phyloP scores from a whole-genome alignment of 805 yeast species.

The Maudiozyma turicensis region DNA sequence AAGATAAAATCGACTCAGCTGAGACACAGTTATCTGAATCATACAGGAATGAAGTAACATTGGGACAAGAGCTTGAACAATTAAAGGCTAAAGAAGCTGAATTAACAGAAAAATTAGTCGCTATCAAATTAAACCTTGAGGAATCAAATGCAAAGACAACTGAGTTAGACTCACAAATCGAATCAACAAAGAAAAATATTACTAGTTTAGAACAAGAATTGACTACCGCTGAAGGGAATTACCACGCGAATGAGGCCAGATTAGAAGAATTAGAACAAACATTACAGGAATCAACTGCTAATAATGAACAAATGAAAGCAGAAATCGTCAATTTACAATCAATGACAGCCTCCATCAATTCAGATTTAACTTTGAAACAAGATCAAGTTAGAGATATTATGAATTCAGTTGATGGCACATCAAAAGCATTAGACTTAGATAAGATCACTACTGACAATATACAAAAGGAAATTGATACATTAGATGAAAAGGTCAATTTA shows the following conservation, averaged over 20 bases:
- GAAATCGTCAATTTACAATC: conserved; percentile 59
- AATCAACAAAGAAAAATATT: conserved; percentile 1
- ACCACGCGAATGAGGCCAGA: conserved; percentile 57
- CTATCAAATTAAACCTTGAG: neutral
- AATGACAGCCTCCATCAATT: conserved; percentile 50
- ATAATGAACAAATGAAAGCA: conserved; percentile 55
- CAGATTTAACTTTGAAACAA: conserved; percentile 42
- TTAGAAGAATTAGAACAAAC: conserved; percentile 49
- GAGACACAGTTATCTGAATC: conserved; percentile 66
- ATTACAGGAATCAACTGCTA: conserved; percentile 57
- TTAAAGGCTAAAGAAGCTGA: conserved; percentile 2
- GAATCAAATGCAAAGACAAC: neutral
- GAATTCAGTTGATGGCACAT: conserved; percentile 52
- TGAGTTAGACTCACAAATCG: conserved; percentile 2
- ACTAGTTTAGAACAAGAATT: conserved; percentile 62
- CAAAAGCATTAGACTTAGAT: conserved; percentile 56
- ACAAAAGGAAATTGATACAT: conserved; percentile 30
- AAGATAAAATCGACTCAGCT: conserved; percentile 56
- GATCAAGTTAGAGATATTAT: conserved; percentile 49
- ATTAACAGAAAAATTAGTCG: conserved; percentile 2
- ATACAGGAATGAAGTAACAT: conserved; percentile 58
- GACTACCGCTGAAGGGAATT: conserved; percentile 68
- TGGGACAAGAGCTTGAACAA: conserved; percentile 34
- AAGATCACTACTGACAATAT: conserved; percentile 38
- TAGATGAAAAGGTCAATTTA: conserved; percentile 19